Base-by-base conservation (phyloP, 768 basidiomycete genomes). In the Astraeus odoratus region DNA sequence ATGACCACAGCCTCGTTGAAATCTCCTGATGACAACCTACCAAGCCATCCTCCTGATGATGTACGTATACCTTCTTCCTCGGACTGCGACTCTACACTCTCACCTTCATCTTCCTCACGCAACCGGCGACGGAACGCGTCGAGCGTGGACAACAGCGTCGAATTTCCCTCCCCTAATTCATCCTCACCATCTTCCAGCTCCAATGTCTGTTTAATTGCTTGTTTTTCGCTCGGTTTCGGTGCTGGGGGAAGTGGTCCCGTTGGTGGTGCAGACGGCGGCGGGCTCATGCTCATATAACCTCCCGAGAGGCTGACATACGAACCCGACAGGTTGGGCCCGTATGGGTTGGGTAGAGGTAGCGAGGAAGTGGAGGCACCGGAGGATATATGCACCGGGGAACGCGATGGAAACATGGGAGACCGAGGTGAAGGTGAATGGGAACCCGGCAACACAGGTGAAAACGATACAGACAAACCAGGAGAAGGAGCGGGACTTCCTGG, bases 131-230 rank as follows among this genome's bases (percentile, higher is more conserved):
- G 58, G 16, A 61, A 60, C 22, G 50, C 58, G 25, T 61, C 49
- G 15, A 61, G 50, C 19, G 61, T 53, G 45, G 54, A 65, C 19
- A 59, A 39, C 15, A 38, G 50, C 29, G 51, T 61, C 48, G 48
- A 46, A 5, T 59, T 9, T 2, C 45, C 52, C n/a, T 55, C 57
- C 12, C 50, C 51, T 8, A 24, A n/a, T 1, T 55, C 50, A 7
- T 34, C 23, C 18, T 12, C 36, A 23, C 29, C 29, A 16, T 44
- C 26, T 19, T 18, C 25, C 15, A 18, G 26, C 8, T 18, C 9
- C 8, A 8, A 16, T 22, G 8, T 51, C 8, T 43, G 41, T 16
- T 20, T 15, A 8, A 37, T 35, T 18, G 16, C 30, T 16, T 19
- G 12, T 8, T n/a, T 27, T 20, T 16, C 12, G 9, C 34, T 9